Conservation (phyloP, 805 yeast species). For the Torulaspora delbrueckii region DNA sequence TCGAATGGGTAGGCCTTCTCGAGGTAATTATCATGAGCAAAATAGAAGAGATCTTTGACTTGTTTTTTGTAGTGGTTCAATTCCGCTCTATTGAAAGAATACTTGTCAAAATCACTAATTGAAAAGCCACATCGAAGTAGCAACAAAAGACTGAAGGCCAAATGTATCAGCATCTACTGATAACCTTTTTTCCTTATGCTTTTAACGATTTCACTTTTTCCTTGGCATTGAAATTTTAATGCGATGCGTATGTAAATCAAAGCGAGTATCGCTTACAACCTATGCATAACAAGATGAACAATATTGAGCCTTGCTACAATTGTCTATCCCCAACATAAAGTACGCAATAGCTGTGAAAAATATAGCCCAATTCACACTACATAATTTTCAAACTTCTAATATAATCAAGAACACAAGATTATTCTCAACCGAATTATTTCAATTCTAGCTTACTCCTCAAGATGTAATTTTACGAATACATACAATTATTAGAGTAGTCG, state of each 20-base stretch:
- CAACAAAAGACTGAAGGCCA: not conserved
- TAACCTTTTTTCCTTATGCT: not conserved
- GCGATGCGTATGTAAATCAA: not conserved
- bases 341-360: no score
- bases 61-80: slow-evolving; percentile 37
- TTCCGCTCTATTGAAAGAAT: slow-evolving; percentile 32
- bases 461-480: no score
- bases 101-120: slow-evolving; percentile 4
- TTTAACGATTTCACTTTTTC: not conserved
- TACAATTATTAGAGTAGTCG: no score
- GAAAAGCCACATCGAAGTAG: not conserved
- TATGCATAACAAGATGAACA: no score
- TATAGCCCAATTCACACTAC: no score
- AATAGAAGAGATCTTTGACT: slow-evolving; percentile 57
- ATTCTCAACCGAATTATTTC: no score
- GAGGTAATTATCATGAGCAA: slow-evolving; percentile 71
- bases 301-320: no score
- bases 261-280: no score
- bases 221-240: not conserved
- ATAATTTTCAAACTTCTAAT: no score
- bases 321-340: no score
- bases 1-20: slow-evolving; percentile 72
- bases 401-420: no score
- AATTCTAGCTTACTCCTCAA: no score
- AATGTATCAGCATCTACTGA: slow-evolving; percentile 3